These are phyloP conservation scores for Polyporus arcularius DNA, from an alignment of 768 basidiomycete genomes.

Conservation along the genomic window DNA sequence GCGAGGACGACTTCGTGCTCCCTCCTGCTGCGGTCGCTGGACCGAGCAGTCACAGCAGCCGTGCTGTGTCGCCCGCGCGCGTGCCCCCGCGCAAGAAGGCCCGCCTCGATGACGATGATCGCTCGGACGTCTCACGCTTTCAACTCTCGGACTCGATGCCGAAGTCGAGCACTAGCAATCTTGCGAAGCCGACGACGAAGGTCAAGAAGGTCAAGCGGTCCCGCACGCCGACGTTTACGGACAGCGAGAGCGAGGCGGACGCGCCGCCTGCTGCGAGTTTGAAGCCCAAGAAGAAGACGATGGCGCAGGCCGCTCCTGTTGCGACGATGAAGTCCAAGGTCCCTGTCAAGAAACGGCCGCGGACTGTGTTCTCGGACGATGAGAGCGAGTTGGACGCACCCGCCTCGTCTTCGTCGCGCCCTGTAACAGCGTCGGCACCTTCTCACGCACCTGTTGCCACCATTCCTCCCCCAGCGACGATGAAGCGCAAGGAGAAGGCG, in stretches of 20 bases:
- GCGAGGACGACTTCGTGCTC: neutral
- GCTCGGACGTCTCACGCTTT: neutral
- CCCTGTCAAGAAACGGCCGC: constrained; percentile 10
- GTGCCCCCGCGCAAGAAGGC: constrained; percentile 13
- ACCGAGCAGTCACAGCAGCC: neutral
- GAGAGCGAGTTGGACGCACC: constrained; percentile 13
- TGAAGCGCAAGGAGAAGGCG: neutral
- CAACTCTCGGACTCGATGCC: too few relatives aligned
- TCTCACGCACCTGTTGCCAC: too few relatives aligned
- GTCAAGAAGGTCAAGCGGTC: neutral
- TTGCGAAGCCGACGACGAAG: neutral
- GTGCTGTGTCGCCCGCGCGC: neutral
- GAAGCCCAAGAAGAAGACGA: neutral
- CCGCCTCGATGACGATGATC: neutral
- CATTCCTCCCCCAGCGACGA: neutral
- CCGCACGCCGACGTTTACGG: neutral
- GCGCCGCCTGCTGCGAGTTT: neutral
- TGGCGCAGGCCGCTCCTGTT: neutral
- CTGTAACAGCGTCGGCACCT: too few relatives aligned
- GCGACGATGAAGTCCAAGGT: neutral
- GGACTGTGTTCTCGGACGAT: constrained; percentile 18
- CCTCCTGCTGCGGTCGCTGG: neutral
- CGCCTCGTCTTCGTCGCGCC: neutral
- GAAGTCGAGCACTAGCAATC: too few relatives aligned
- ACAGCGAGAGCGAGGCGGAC: neutral